Base-by-base conservation (phyloP, 2,329 filamentous ascomycete species). In the Thelonectria discophora region DNA sequence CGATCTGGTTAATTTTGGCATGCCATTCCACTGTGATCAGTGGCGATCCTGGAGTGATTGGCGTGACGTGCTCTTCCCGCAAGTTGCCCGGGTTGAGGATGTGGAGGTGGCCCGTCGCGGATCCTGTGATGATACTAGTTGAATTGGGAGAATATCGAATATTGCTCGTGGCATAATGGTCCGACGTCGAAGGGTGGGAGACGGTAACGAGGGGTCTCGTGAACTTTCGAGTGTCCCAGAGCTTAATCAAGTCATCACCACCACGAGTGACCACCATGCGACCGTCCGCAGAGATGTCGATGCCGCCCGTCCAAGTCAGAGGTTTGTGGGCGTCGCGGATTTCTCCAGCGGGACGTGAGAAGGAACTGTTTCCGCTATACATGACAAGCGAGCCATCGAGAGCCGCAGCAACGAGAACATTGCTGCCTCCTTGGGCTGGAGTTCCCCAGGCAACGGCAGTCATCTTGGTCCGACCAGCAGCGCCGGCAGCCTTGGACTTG, bases 211-310 rank as follows among this genome's bases (percentile, higher is more conserved):
- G 85, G 4, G 95, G 93, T 59, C 90, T 84, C 75, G 95, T 98
- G 82, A 99, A 97, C 73, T 97, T 98, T 60, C 95, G 88, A 3
- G 90, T 96, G 75, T 99, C 95, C 95, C 95, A 99, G 2, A 97
- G 84, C 79, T 98, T 98, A 77, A 99, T 94, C 2, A 91, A 85
- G 73, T 96, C 88, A 77, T 99, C 95, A 52, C 94, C 94, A 57
- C 95, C 95, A 68, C 93, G 85, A 1, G 93, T 97, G 8, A 97
- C 90, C 3, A 98, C 88, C 80, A 97, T 90, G 60, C 94, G 87
- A 10, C 95, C 95, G 75, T 98, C 95, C 0, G 89, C 82, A 68
- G 94, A 98, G 70, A 99, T 90, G 72, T 97, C 94, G 45, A 99
- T 79, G 4, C 94, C 94, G 55, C 93, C 90, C 1, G 94, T 97